A percentile compares a stretch with the other conserved stretches of the same genome.
Conservation (phyloP, 352 stramenopile genomes). For the Globisporangium mamillatum region DNA sequence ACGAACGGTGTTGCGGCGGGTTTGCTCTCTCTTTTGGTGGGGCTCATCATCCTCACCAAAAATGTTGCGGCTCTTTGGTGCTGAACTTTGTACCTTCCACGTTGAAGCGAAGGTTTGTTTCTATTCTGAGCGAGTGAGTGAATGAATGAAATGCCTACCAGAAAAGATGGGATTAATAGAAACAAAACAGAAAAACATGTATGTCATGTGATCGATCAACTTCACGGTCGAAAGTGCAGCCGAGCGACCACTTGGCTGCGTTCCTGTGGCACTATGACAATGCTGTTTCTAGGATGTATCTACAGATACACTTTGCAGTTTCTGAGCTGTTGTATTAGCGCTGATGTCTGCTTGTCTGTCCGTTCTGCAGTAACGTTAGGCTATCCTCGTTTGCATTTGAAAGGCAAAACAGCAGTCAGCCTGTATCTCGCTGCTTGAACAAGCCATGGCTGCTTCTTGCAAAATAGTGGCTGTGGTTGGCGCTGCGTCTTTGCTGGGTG, state of each 20-base stretch:
- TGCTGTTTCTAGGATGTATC: neutral
- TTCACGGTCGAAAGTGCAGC: neutral
- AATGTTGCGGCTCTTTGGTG: neutral
- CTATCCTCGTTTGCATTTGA: no score
- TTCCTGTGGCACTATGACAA: neutral
- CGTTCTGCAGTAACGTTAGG: no score
- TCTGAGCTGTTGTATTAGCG: neutral
- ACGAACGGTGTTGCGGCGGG: neutral
- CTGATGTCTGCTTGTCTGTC: no score
- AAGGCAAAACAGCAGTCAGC: neutral
- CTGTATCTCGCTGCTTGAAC: neutral
- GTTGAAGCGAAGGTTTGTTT: no score
- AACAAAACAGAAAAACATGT: no score
- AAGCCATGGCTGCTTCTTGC: neutral
- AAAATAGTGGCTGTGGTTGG: neutral
- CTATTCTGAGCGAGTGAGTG: no score
- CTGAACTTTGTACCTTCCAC: neutral
- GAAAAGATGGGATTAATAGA: no score
- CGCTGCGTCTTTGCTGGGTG: neutral
- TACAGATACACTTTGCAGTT: neutral
- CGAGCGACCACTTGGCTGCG: neutral
- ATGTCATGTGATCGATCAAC: neutral
- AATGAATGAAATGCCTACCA: no score
- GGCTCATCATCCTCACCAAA: neutral
- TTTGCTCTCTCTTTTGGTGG: neutral